Conservation (phyloP, 2,329 filamentous ascomycete species). For the Stagonosporopsis tanaceti region DNA sequence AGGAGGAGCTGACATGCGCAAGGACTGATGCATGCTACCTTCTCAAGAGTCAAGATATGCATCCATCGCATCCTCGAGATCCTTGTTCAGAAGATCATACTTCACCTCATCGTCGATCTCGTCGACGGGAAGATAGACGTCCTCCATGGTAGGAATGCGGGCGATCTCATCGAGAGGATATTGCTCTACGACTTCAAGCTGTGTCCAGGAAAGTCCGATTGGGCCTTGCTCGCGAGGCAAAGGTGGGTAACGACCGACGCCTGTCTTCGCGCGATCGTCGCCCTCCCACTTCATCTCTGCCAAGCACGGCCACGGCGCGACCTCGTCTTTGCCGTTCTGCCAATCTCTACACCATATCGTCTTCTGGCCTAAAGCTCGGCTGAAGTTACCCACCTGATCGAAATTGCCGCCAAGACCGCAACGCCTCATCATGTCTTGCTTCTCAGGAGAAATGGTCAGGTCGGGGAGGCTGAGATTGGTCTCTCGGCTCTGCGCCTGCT, state of each 20-base stretch:
- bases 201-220: conserved; percentile 52
- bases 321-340: conserved; percentile 43
- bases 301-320: conserved; percentile 52
- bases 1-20: background rate
- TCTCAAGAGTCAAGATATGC: conserved; percentile 29
- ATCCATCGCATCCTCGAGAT: conserved; percentile 40
- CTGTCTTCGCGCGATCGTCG: conserved; percentile 55
- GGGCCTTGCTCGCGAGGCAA: conserved; percentile 54
- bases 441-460: conserved; percentile 17
- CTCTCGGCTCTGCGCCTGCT: conserved; percentile 25
- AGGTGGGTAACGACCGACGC: conserved; percentile 53
- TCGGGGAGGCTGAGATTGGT: conserved; percentile 8
- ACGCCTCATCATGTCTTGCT: conserved; percentile 22
- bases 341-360: conserved; percentile 53
- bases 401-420: conserved; percentile 34
- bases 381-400: conserved; percentile 31
- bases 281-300: conserved; percentile 59
- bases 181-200: conserved; percentile 49
- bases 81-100: conserved; percentile 36
- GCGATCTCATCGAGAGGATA: conserved; percentile 51
- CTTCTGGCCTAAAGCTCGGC: conserved; percentile 46
- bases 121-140: conserved; percentile 49
- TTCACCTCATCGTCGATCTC: conserved; percentile 43
- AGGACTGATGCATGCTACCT: background rate
- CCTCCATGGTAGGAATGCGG: conserved; percentile 48